phyloP scores from a whole-genome alignment of 495 filamentous ascomycete species.

The Podospora pseudocomata region DNA sequence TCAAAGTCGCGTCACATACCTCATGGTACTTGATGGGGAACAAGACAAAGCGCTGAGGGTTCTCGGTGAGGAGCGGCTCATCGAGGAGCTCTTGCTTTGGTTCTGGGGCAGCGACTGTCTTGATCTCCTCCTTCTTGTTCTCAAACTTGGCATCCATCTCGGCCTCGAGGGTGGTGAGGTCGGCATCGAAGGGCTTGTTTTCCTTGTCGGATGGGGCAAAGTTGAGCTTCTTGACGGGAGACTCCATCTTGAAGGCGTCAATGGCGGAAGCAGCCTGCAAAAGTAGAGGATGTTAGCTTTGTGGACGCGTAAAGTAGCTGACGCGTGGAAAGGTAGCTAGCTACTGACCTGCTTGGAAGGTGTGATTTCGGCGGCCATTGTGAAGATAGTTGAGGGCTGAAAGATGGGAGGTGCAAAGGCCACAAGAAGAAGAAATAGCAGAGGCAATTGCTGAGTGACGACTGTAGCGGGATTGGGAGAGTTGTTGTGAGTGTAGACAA shows the following conservation, averaged over 20 bases:
- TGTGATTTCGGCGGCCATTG: constrained; percentile 71
- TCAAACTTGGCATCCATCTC: constrained; percentile 49
- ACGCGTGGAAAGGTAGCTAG: constrained; percentile 28
- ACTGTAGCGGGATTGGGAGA: constrained; percentile 4
- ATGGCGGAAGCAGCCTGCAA: constrained; percentile 76
- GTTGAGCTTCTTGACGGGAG: constrained; percentile 83
- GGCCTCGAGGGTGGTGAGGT: constrained; percentile 53
- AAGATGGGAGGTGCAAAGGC: constrained; percentile 9
- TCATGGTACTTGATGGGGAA: constrained; percentile 99
- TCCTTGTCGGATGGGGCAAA: constrained; percentile 74
- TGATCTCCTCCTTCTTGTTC: constrained; percentile 43
- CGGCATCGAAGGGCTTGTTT: constrained; percentile 63
- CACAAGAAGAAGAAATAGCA: constrained; percentile 11
- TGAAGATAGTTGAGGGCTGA: constrained; percentile 15
- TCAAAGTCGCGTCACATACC: constrained; percentile 63
- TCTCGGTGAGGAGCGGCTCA: constrained; percentile 93
- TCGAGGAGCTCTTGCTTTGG: constrained; percentile 67
- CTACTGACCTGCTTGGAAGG: constrained; percentile 76
- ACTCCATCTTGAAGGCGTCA: constrained; percentile 89
- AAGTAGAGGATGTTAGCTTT: constrained; percentile 38
- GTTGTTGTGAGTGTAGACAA: constrained; percentile 16
- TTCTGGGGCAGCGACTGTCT: constrained; percentile 51
- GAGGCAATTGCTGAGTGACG: constrained; percentile 14
- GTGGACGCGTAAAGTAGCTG: constrained; percentile 16
- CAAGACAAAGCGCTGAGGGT: constrained; percentile 92